Evolutionary conservation across 2,329 filamentous ascomycete genomes (phyloP), one percentile per base, ranked within the genome.

Genomic region (Tolypocladium pustulatum): DNA sequence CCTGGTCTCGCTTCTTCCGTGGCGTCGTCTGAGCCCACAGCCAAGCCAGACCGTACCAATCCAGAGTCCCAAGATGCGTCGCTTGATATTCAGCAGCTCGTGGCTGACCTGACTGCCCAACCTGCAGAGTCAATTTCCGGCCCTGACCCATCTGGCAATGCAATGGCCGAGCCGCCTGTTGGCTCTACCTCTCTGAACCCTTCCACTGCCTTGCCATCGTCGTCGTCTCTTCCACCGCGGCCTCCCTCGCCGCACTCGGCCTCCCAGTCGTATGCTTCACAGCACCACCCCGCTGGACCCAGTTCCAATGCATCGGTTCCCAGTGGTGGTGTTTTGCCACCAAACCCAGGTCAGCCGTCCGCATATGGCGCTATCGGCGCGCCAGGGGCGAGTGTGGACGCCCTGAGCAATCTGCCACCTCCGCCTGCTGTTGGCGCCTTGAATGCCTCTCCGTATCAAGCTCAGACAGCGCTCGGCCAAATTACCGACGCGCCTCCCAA

Each of bases 161-260:
- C 63, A 60, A 65, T 63, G 59, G 59, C 65, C 59, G 68, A 68
- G 59, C 62, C 60, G 54, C 66, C 62, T 57, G 62, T 64, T 58
- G 65, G 65, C 55, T 60, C 68, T 65, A 60, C 70, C 67, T 59
- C 71, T 65, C 62, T 68, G 60, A 61, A 66, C 58, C 61, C 68
- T 54, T 61, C 69, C 57, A 66, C 71, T 63, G 69, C 69, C 41
- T 63, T 75, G 63, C 70, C 71, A 63, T 67, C 69, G 37, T 67
- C 74, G 43, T 68, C 77, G 61, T 73, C 78, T 66, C 71, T 82
- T 60, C 80, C 78, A 65, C 70, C 77, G 58, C 75, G 75, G 65
- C 78, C 77, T 55, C 76, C 76, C 54, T 63, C 73, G 60, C 71
- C 75, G 34, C 72, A 76, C 61, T 67, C 69, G 59, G 64, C 66